Evolutionary conservation across 345 rosid species (phyloP).

Genomic region (Theobroma cacao): DNA sequence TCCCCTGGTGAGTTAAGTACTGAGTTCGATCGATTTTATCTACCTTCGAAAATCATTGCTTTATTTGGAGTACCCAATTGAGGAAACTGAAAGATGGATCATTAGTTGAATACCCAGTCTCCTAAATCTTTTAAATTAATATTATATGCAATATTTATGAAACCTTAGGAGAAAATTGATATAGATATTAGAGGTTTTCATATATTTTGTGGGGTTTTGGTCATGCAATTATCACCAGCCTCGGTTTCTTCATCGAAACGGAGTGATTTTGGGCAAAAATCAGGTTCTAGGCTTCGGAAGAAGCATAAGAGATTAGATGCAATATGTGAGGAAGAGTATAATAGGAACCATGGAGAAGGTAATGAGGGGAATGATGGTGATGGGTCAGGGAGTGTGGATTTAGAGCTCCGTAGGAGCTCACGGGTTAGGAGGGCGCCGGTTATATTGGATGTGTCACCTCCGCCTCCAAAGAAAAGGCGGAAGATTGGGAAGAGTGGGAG

Average conservation of each 20-base stretch:
- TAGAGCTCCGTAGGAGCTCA: constrained; percentile 74
- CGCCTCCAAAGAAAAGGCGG: constrained; percentile 59
- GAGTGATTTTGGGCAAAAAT: constrained; percentile 23
- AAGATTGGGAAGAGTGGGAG: constrained; percentile 31
- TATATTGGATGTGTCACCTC: constrained; percentile 77
- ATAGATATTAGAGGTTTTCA: background rate
- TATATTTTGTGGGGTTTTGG: constrained; percentile 22
- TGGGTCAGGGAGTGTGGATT: constrained; percentile 27
- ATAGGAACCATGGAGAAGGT: constrained; percentile 58
- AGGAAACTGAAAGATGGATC: background rate
- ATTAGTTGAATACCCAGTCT: background rate
- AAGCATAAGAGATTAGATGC: constrained; percentile 92
- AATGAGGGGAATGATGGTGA: constrained; percentile 26
- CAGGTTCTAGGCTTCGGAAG: constrained; percentile 59
- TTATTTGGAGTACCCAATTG: background rate
- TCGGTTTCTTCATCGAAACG: constrained; percentile 41
- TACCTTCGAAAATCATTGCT: background rate
- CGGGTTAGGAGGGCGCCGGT: constrained; percentile 67
- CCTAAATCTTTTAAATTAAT: background rate
- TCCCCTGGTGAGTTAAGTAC: constrained; percentile 5
- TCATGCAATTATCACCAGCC: constrained; percentile 60
- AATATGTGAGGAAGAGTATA: constrained; percentile 73
- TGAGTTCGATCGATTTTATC: constrained; percentile 10
- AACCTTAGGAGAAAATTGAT: background rate
- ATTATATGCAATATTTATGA: background rate